Conservation (phyloP, 2,329 filamentous ascomycete genomes). For the Fusarium anthophilum region DNA sequence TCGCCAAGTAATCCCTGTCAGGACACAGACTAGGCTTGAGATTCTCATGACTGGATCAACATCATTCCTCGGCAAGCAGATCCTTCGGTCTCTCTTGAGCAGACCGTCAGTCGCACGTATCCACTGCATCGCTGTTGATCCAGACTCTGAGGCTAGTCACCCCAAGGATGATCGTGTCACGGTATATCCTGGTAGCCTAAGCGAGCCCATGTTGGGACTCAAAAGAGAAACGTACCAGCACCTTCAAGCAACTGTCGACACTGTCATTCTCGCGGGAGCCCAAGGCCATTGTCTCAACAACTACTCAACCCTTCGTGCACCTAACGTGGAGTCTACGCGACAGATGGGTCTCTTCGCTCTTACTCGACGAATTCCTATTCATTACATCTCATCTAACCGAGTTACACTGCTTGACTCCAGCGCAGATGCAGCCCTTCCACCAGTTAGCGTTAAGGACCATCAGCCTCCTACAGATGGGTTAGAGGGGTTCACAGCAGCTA, state of each 20-base stretch:
- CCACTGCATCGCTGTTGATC: neutral
- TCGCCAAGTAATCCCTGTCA: accelerated
- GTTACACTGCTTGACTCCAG: neutral
- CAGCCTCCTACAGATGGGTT: neutral
- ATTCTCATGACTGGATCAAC: neutral
- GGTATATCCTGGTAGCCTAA: neutral
- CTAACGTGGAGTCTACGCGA: neutral
- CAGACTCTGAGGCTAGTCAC: neutral
- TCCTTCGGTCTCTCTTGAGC: neutral
- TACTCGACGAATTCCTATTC: neutral
- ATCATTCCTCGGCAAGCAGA: neutral
- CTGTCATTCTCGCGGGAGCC: neutral
- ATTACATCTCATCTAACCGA: neutral
- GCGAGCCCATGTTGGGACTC: neutral
- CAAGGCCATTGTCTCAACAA: neutral
- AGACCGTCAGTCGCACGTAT: neutral
- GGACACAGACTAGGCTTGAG: neutral
- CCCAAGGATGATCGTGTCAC: neutral
- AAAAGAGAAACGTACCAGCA: neutral
- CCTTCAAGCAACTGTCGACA: neutral
- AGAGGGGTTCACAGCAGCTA: neutral
- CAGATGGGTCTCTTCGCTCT: neutral
- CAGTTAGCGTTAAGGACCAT: neutral
- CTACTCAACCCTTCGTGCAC: neutral
- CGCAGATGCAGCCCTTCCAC: neutral